phyloP scores from a whole-genome alignment of 2,329 filamentous ascomycete species.

The Apiospora hydei region DNA sequence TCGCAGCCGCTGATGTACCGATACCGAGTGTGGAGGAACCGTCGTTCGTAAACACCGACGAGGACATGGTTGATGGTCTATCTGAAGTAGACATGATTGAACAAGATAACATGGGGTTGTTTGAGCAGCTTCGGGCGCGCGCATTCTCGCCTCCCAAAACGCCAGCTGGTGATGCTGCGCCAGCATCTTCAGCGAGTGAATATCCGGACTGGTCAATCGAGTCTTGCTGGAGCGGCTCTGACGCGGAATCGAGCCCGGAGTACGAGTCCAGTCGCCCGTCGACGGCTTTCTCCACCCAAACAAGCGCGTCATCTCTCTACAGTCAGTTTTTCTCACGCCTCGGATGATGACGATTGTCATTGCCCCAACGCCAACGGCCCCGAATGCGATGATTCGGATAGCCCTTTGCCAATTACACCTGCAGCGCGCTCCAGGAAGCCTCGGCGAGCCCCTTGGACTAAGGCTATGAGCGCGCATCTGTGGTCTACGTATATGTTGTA shows the following conservation, averaged over 20 bases:
- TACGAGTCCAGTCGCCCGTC: constrained; percentile 67
- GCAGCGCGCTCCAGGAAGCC: constrained; percentile 36
- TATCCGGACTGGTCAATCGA: constrained; percentile 68
- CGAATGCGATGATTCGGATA: constrained; percentile 28
- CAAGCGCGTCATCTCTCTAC: constrained; percentile 64
- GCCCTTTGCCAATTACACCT: constrained; percentile 12
- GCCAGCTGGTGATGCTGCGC: constrained; percentile 56
- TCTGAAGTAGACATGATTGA: constrained; percentile 46
- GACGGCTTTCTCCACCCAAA: constrained; percentile 66
- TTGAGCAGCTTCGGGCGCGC: constrained; percentile 47
- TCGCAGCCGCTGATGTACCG: constrained; percentile 69
- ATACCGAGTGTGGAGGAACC: constrained; percentile 71
- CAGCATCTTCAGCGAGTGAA: constrained; percentile 52
- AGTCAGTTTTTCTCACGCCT: constrained; percentile 63
- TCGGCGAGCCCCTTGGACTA: constrained; percentile 68
- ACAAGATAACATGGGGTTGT: constrained; percentile 40
- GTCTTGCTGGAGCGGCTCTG: constrained; percentile 61
- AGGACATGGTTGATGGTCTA: constrained; percentile 51
- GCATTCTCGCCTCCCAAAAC: constrained; percentile 66
- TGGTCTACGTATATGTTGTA: constrained; percentile 72
- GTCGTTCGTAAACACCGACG: constrained; percentile 45
- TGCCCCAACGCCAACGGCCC: constrained; percentile 47
- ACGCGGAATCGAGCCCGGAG: constrained; percentile 62
- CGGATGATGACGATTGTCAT: constrained; percentile 63
- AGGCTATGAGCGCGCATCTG: constrained; percentile 69